Evolutionary conservation across 2,329 filamentous ascomycete species (phyloP).

Genomic region (Alternaria conjuncta): DNA sequence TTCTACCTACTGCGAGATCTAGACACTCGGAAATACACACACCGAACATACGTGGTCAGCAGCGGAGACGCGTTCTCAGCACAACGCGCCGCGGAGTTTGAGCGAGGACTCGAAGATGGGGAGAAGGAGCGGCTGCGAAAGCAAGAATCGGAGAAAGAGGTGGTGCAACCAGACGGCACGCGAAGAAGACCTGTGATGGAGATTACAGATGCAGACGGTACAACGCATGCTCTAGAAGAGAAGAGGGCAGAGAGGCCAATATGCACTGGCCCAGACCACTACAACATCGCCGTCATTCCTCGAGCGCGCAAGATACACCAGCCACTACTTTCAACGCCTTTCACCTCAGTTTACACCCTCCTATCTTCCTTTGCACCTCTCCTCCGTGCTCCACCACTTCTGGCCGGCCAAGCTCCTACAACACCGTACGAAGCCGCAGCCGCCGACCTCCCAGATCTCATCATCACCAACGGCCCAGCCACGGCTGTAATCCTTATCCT

Average conservation of each 20-base stretch:
- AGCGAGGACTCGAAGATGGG: slow-evolving; percentile 51
- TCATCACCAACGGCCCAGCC: slow-evolving; percentile 87
- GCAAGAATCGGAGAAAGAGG: slow-evolving; percentile 1
- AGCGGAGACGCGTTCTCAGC: slow-evolving; percentile 77
- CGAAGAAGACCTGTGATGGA: background rate
- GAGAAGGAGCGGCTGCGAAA: slow-evolving; percentile 9
- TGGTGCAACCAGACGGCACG: background rate
- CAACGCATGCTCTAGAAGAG: background rate
- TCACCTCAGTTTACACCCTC: slow-evolving; percentile 71
- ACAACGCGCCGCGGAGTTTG: slow-evolving; percentile 68
- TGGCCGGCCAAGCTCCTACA: slow-evolving; percentile 7
- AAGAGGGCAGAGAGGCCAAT: slow-evolving; percentile 1
- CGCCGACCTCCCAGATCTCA: slow-evolving; percentile 69
- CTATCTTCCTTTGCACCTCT: slow-evolving; percentile 66
- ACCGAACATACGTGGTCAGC: slow-evolving; percentile 82
- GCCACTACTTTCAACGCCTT: slow-evolving; percentile 73
- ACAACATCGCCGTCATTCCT: slow-evolving; percentile 71
- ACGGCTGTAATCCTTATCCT: slow-evolving; percentile 80
- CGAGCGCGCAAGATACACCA: slow-evolving; percentile 86
- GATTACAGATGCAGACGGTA: slow-evolving; percentile 7
- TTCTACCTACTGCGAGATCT: slow-evolving; percentile 76
- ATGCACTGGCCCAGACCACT: slow-evolving; percentile 51
- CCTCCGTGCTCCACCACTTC: slow-evolving; percentile 34
- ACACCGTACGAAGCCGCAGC: slow-evolving; percentile 22
- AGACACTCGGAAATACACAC: slow-evolving; percentile 54